Evolutionary conservation across 2,329 filamentous ascomycete genomes (phyloP), one percentile per base, ranked within the genome.

Genomic region (Talaromyces albobiverticillius): DNA sequence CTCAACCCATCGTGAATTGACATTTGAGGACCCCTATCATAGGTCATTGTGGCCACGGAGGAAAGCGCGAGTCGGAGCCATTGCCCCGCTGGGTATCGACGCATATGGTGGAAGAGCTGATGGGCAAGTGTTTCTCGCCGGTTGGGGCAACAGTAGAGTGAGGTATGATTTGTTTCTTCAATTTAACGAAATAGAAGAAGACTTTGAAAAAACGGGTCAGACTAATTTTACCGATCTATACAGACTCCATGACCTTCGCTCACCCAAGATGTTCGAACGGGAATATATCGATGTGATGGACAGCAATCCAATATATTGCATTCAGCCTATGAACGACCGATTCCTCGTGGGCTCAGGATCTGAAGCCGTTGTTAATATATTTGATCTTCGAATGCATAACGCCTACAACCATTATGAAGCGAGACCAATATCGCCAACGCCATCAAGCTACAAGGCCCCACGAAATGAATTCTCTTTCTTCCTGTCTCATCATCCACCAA

Each of bases 201-300:
- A 8, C 26, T 26, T 46, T n/a, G n/a, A 13, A n/a, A 46, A 29
- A 11, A 40, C 16, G n/a, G 42, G 29, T 45, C 31, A 46, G 46
- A 11, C 38, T 51, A 20, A 51, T 10, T 26, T 10, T 29, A 18
- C 26, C 20, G 8, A 31, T 22, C n/a, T 18, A 34, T 25, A 14
- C 49, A 76, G 82, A 60, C 74, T 87, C 5, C 83, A 87, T 62
- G 84, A 87, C 60, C 67, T 85, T 53, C 81, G 84, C 32, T 80
- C 79, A 1, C 72, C 76, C 2, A 64, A 68, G 18, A 67, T 72
- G 11, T 77, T 72, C 42, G 78, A 80, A 51, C 67, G 68, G n/a
- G 69, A 71, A 13, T 86, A 80, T 63, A 67, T 67, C 59, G 83
- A 86, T 61, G 72, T 76, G 1, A 80, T 81, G 3, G 83, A 86